phyloP scores from a whole-genome alignment of 2,329 filamentous ascomycete genomes.

The Alternaria incomplexa region DNA sequence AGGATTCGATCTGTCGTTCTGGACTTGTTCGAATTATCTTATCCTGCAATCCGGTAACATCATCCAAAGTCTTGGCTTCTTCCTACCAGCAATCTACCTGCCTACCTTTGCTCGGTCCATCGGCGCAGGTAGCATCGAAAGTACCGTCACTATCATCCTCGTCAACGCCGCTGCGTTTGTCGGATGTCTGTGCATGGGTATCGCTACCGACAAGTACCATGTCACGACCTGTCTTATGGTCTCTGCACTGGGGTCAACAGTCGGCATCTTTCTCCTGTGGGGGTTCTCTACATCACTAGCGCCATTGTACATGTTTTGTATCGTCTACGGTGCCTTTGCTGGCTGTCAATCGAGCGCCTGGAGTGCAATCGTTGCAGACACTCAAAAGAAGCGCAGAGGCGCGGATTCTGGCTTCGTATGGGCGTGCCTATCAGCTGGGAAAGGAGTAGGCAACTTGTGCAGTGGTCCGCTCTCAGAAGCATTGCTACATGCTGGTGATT shows the following conservation, averaged over 20 bases:
- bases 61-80: constrained; percentile 53
- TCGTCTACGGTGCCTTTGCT: constrained; percentile 52
- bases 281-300: constrained; percentile 52
- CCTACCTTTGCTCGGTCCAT: constrained; percentile 50
- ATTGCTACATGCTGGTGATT: constrained; percentile 47
- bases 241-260: constrained; percentile 44
- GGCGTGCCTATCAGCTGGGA: constrained; percentile 55
- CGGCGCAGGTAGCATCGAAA: constrained; percentile 42
- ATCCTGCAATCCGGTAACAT: constrained; percentile 52
- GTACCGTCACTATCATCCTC: constrained; percentile 49
- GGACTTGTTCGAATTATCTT: constrained; percentile 42
- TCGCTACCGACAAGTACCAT: constrained; percentile 48
- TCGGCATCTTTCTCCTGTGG: constrained; percentile 54
- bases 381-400: constrained; percentile 42
- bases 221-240: constrained; percentile 49
- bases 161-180: constrained; percentile 49
- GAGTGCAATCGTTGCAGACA: constrained; percentile 54
- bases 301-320: constrained; percentile 52
- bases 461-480: constrained; percentile 60
- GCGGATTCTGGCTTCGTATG: constrained; percentile 59
- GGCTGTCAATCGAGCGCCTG: constrained; percentile 51
- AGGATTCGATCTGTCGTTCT: constrained; percentile 47
- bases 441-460: constrained; percentile 59
- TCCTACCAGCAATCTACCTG: constrained; percentile 53
- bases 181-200: constrained; percentile 48